Evolutionary conservation across 1,284 basidiomycete species (phyloP), one percentile per base, ranked within the genome.

Genomic region (Fistulina hepatica): DNA sequence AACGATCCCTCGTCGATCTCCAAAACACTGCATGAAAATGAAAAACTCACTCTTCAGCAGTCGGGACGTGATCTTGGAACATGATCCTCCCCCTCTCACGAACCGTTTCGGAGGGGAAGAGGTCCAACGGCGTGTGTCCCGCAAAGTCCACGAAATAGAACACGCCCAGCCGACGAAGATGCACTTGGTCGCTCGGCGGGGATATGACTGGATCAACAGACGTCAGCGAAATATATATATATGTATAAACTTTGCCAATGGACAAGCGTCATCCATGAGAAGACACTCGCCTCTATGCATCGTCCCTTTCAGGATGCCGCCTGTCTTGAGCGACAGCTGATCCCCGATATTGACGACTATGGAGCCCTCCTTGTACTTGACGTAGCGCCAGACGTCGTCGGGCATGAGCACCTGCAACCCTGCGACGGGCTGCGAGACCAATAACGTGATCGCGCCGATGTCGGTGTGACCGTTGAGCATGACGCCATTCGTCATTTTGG

Each of bases 401-500:
- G 55, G 61, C 3, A 59, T 58, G 5, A 64, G 50, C 21, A 73
- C 69, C 36, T 73, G 73, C 22, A 74, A 57, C 0, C 60, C 67
- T 9, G 62, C 56, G 12, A 73, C 60, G 1, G 73, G 71, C 37
- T 74, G 71, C 20, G 68, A 69, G 67, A 67, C 75, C 6, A 76
- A 53, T 11, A 75, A 59, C 3, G 68, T 70, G 33, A 76, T 51
- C 11, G 63, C 67, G n/a, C 69, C 73, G 43, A 74, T 65, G 47
- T 79, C 76, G 7, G 70, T 74, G 45, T 78, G 75, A 4, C 75
- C 76, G 49, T 76, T 74, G 22, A 76, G 53, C 73, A 71, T 75
- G 13, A 75, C 66, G 32, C 71, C 63, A 36, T 69, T 69, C 0
- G 72, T 65, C 48, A 67, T 69, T 11, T 47, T 40, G 44, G 77